Conservation (phyloP, 495 filamentous ascomycete genomes). For the Aspergillus heteromorphus region DNA sequence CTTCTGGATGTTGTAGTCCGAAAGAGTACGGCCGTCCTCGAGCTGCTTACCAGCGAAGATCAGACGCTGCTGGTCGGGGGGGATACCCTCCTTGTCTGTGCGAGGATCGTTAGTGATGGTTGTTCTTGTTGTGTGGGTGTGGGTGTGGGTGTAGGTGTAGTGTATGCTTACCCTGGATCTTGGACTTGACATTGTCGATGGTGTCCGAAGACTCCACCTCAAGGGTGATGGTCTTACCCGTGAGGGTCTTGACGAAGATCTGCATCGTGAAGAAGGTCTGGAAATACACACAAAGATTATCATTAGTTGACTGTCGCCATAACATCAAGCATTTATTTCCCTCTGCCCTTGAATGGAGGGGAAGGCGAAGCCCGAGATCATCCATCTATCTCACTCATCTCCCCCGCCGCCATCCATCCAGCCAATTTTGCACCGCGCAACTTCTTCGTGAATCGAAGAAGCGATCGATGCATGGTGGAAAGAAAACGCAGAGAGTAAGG, state of each 20-base stretch:
- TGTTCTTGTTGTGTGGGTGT: background rate
- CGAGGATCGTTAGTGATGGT: slow-evolving; percentile 9
- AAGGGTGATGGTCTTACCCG: slow-evolving; percentile 99
- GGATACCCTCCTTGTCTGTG: slow-evolving; percentile 99
- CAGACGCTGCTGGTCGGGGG: slow-evolving; percentile 99
- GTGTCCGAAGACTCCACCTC: slow-evolving; percentile 99
- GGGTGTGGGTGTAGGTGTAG: too few relatives aligned
- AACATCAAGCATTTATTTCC: too few relatives aligned
- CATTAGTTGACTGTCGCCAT: background rate
- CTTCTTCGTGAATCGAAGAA: background rate
- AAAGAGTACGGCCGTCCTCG: slow-evolving; percentile 97
- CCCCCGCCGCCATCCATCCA: background rate
- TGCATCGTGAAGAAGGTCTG: slow-evolving; percentile 73
- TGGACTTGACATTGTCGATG: slow-evolving; percentile 99
- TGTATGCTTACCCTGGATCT: slow-evolving; percentile 69
- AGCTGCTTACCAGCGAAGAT: slow-evolving; percentile 99
- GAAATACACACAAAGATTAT: background rate
- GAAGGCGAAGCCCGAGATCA: background rate
- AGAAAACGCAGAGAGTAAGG: background rate
- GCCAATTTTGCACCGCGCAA: background rate
- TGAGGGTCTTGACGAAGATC: slow-evolving; percentile 99
- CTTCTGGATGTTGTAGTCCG: slow-evolving; percentile 99
- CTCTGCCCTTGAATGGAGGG: background rate
- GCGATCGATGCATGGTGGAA: background rate
- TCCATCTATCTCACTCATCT: too few relatives aligned